Evolutionary conservation across 768 basidiomycete species (phyloP), one percentile per base, ranked within the genome.

Genomic region (Leucocoprinus sp.): DNA sequence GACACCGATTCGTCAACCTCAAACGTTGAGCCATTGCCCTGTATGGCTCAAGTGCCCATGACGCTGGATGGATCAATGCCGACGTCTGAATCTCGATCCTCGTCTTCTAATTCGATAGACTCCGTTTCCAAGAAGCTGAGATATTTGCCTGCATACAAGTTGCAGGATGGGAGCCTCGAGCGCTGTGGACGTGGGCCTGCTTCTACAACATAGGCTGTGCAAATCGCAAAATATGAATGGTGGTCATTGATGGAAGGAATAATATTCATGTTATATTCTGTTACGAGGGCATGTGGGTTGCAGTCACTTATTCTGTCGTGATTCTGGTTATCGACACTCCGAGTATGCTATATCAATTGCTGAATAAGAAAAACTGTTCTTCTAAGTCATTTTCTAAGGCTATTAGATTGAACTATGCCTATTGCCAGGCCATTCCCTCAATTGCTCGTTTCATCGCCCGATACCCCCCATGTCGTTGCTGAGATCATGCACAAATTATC

Each of bases 91-190:
- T 38, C 34, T 4, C 44, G 40, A 11, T 22, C 33, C 8, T 35
- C 21, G 5, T 26, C 37, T 36, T 2, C 41, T 31, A 9, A 17
- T 21, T 8, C 8, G 6, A 8, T 7, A 8, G 38, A 39, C n/a
- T n/a, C 24, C 7, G 14, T 31, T 4, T 11, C 9, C 6, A n/a
- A n/a, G 31, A 31, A 31, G 14, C 53, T 62, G 31, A 67, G 65
- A 19, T 93, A 85, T 58, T 69, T 70, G 22, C 91, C 91, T 1
- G 91, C 92, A 1, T 86, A 89, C 63, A 83, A 89, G 65, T 71
- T 95, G 1, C 55, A 67, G 26, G 88, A 93, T 55, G 86, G 75
- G 18, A 67, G 67, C 39, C 67, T 89, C 38, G 90, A 93, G 61
- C 72, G 90, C 33, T 80, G 74, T 8, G 84, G 84, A 8, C 67